Evolutionary conservation across 2,329 filamentous ascomycete genomes (phyloP).

Genomic region (Scytalidium lignicola): DNA sequence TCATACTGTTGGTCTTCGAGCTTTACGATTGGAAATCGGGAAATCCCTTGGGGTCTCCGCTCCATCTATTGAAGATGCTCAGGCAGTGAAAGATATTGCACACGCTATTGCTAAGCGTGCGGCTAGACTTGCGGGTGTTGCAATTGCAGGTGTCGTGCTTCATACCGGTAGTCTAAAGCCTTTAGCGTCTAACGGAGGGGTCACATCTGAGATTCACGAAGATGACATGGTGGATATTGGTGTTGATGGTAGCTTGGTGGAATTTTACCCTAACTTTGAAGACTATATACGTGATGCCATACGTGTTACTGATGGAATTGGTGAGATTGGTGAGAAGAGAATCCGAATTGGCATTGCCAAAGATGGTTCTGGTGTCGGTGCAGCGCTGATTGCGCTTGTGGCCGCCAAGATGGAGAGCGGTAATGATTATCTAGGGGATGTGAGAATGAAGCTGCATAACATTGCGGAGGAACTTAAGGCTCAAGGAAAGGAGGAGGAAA

Average conservation of each 20-base stretch:
- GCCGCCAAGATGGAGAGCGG: conserved; percentile 59
- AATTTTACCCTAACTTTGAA: conserved; percentile 92
- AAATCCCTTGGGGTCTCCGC: conserved; percentile 70
- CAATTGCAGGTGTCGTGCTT: conserved; percentile 79
- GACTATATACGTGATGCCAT: conserved; percentile 83
- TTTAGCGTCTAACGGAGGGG: conserved; percentile 6
- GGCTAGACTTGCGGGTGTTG: conserved; percentile 80
- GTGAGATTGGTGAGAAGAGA: conserved; percentile 71
- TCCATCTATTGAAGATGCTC: conserved; percentile 75
- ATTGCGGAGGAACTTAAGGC: neutral
- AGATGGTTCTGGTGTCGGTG: conserved; percentile 93
- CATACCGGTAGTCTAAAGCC: conserved; percentile 68
- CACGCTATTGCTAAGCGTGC: conserved; percentile 83
- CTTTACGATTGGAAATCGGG: conserved; percentile 73
- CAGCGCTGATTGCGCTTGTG: conserved; percentile 88
- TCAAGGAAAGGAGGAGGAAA: neutral
- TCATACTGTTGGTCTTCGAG: conserved; percentile 63
- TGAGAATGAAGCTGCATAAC: neutral
- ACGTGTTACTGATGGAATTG: conserved; percentile 70
- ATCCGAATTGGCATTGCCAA: conserved; percentile 95
- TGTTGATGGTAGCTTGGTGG: conserved; percentile 89
- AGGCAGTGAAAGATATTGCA: conserved; percentile 79
- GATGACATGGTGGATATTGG: conserved; percentile 81
- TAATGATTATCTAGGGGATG: neutral
- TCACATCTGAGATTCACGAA: conserved; percentile 20